Base-by-base conservation (phyloP, 345 rosid species). In the Lumnitzera racemosa region DNA sequence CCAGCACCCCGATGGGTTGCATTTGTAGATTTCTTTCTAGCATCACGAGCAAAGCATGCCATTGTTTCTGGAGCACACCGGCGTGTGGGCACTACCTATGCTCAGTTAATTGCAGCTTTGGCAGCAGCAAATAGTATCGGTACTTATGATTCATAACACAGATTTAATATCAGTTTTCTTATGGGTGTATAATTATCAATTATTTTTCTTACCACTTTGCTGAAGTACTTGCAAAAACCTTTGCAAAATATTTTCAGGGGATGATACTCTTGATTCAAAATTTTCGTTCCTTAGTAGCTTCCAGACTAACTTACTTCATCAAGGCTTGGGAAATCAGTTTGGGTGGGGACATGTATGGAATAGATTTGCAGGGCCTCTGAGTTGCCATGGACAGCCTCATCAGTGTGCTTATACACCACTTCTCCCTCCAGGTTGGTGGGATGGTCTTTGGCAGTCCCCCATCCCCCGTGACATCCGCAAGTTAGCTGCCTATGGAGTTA, bases 301-400 rank as follows among this genome's bases (percentile, higher is more conserved):
- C 77, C 97, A 94, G 54, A 80, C 84, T 47, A 90, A 80, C 67
- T 64, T 90, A 70, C 58, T 90, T 63, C 57, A 76, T 49, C 84
- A 75, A 15, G 97, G 97, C 54, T 72, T 94, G 56, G 78, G 73
- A 75, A 66, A 81, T 67, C 97, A 90, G 81, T 68, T 79, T 20
- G 99, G 97, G 7, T 90, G 97, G 99, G 97, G 99, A 65, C 99
- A 94, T 65, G 85, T 83, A 17, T 90, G 97, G 99, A 94, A 94
- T 69, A 78, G 99, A 53, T 94, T 81, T 57, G 95, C 92, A 0
- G 99, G 99, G 48, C 99, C 96, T 0, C 74, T 90, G 76, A 90
- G 97, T 70, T 94, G 97, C 64, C 76, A 52, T 0, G 80, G 78
- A 46, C 96, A 94, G 66, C 36, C 85, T 16, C 66, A 84, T 69